Conservation (phyloP, 2,329 filamentous ascomycete genomes). For the Colletotrichum sp. region DNA sequence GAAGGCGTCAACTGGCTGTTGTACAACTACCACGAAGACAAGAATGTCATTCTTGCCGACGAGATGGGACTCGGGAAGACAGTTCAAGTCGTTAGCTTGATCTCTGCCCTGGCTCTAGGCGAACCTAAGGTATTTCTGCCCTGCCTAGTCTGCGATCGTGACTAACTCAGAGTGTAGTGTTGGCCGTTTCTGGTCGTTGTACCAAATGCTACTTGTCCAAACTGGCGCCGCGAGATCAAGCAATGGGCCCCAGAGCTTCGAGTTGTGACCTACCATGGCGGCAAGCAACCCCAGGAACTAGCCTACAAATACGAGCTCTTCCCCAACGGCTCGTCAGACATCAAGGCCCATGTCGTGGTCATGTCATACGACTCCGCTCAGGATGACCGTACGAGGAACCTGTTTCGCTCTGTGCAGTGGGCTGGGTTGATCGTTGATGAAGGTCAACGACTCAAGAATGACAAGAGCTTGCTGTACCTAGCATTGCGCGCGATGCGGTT, state of each 20-base stretch:
- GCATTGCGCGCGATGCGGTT: constrained; percentile 76
- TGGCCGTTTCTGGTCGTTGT: constrained; percentile 95
- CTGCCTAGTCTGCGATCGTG: background rate
- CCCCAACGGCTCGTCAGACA: constrained; percentile 65
- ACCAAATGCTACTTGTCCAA: constrained; percentile 94
- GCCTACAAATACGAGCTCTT: constrained; percentile 88
- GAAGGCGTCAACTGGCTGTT: constrained; percentile 96
- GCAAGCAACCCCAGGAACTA: constrained; percentile 74
- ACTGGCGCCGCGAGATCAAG: constrained; percentile 96
- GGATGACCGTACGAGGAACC: constrained; percentile 69
- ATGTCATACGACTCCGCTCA: constrained; percentile 92
- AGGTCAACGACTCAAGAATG: constrained; percentile 94
- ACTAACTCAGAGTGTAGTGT: constrained; percentile 47
- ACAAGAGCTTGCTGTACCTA: constrained; percentile 81
- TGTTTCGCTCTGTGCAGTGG: constrained; percentile 80
- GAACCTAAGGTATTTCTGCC: constrained; percentile 50
- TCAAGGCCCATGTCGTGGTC: constrained; percentile 90
- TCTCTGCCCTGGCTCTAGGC: constrained; percentile 75
- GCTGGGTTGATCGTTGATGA: constrained; percentile 91
- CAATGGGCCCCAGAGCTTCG: constrained; percentile 86
- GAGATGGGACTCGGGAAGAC: constrained; percentile 99
- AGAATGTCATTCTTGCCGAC: constrained; percentile 91
- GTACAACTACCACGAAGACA: constrained; percentile 81
- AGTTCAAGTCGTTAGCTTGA: constrained; percentile 85
- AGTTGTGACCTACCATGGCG: constrained; percentile 93